Evolutionary conservation across 2,329 filamentous ascomycete genomes (phyloP).

Genomic region (Torrubiellomyces zombiae): DNA sequence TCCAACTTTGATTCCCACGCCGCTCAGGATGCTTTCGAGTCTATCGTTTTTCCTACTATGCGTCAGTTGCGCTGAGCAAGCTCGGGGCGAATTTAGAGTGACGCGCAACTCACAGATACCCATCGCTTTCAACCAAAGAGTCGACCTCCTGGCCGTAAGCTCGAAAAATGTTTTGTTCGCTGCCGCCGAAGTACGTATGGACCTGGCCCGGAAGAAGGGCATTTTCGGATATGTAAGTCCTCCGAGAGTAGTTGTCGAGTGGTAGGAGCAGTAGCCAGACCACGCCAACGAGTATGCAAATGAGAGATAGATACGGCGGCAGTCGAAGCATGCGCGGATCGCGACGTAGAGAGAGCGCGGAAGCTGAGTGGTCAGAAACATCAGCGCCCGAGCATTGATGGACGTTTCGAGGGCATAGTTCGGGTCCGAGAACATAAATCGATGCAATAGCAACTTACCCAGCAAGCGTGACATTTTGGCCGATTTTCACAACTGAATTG

Average conservation of each 20-base stretch:
- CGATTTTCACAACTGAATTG: too few species aligned
- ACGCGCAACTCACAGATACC: constrained; percentile 28
- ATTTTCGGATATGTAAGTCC: constrained; percentile 95
- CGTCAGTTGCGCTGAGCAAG: constrained; percentile 2
- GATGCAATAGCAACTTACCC: constrained; percentile 22
- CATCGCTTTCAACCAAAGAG: constrained; percentile 34
- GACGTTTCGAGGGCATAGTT: background rate
- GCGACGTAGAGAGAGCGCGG: constrained; percentile 54
- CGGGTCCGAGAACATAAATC: background rate
- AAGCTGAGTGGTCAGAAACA: constrained; percentile 20
- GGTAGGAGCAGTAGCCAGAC: constrained; percentile 83
- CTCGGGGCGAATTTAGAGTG: background rate
- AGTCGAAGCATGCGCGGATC: constrained; percentile 70
- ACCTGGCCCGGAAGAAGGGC: constrained; percentile 90
- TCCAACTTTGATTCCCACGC: constrained; percentile 72
- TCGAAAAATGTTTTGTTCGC: constrained; percentile 85
- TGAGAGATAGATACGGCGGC: constrained; percentile 71
- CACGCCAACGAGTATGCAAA: constrained; percentile 73
- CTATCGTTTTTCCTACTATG: constrained; percentile 45
- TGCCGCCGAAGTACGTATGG: constrained; percentile 92
- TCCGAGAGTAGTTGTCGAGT: constrained; percentile 75
- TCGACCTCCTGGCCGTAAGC: constrained; percentile 79
- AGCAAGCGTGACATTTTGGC: constrained; percentile 34
- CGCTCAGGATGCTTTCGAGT: constrained; percentile 58
- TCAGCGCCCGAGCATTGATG: background rate